Base-by-base conservation (phyloP, 1,284 basidiomycete genomes). In the Caloboletus inedulis region DNA sequence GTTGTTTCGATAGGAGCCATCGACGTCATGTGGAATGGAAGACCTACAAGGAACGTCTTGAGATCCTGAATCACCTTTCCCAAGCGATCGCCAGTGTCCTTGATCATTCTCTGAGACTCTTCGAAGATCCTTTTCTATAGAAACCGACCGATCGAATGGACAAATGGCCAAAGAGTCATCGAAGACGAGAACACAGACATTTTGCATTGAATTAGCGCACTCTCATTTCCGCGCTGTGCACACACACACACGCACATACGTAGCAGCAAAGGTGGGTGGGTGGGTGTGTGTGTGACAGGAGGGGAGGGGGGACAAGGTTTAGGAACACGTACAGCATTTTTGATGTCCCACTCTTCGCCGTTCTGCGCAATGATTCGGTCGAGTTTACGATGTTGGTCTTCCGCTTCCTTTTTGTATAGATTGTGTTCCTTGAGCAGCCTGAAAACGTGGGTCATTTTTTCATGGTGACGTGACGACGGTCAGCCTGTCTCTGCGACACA, bases 21-120 rank as follows among this genome's bases (percentile, higher is more conserved):
- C 47, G 49, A 59, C 47, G 57, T 53, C 51, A 56, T 40, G 46
- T 21, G 53, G 34, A 56, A 57, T 52, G 55, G 57, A 56, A 59
- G 54, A 82, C 89, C 60, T 67, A 93, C 90, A 52, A 91, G 74
- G 40, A 91, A 70, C 58, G 85, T 81, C 57, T 79, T 73, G 53
- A 94, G 74, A 53, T 87, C 87, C 57, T 76, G 80, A 31, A 78
- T 74, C 29, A 81, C 83, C 60, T 78, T 80, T 52, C 77, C 80
- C 29, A 92, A 72, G 48, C 85, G 79, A 52, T 69, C 76, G 53
- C 76, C 71, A 10, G 86, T 80, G 64, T 91, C 85, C 27, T 75
- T 74, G 56, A 94, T 79, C 89, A 93, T 91, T 78, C 84, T 90
- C 60, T 83, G 74, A 31, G 87, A 85, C 73, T 94, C 91, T 56